These are phyloP conservation scores for Antrodiella citrinella DNA, from an alignment of 768 basidiomycete genomes.

Conservation along the genomic window DNA sequence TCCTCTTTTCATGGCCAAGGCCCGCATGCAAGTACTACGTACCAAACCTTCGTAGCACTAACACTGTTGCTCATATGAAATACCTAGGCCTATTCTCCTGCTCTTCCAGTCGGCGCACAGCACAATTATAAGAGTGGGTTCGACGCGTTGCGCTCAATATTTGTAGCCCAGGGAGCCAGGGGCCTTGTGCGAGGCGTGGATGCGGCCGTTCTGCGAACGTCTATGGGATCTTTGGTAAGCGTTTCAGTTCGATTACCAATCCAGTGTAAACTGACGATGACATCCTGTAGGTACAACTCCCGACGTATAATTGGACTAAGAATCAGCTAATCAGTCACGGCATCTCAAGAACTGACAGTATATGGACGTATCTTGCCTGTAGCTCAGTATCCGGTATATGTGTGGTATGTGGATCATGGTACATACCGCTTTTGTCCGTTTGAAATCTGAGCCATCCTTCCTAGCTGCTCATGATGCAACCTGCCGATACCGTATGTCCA, in stretches of 20 bases:
- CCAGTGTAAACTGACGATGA: too few species aligned
- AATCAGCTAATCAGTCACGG: slow-evolving; percentile 61
- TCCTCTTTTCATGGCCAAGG: slow-evolving; percentile 92
- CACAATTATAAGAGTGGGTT: slow-evolving; percentile 70
- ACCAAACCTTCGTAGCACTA: too few species aligned
- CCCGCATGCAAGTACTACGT: slow-evolving; percentile 96
- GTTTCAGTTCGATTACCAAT: too few species aligned
- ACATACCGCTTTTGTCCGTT: too few species aligned
- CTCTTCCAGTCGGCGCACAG: slow-evolving; percentile 90
- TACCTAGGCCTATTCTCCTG: slow-evolving; percentile 91
- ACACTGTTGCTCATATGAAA: too few species aligned
- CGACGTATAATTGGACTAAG: slow-evolving; percentile 93
- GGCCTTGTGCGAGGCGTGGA: slow-evolving; percentile 89
- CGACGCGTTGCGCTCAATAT: slow-evolving; percentile 68
- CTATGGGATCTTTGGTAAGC: slow-evolving; percentile 83
- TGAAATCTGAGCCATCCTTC: slow-evolving; percentile 9
- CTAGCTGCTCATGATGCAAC: slow-evolving; percentile 90
- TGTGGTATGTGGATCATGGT: slow-evolving; percentile 49
- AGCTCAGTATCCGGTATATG: slow-evolving; percentile 87
- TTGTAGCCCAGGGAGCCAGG: slow-evolving; percentile 62
- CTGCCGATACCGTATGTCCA: slow-evolving; percentile 76
- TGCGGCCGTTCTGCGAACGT: slow-evolving; percentile 87
- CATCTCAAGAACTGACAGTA: slow-evolving; percentile 65
- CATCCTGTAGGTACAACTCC: slow-evolving; percentile 92
- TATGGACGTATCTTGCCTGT: slow-evolving; percentile 83